Evolutionary conservation across 2,329 filamentous ascomycete genomes (phyloP), one percentile per base, ranked within the genome.

Genomic region (Paraconiothyrium brasiliense): DNA sequence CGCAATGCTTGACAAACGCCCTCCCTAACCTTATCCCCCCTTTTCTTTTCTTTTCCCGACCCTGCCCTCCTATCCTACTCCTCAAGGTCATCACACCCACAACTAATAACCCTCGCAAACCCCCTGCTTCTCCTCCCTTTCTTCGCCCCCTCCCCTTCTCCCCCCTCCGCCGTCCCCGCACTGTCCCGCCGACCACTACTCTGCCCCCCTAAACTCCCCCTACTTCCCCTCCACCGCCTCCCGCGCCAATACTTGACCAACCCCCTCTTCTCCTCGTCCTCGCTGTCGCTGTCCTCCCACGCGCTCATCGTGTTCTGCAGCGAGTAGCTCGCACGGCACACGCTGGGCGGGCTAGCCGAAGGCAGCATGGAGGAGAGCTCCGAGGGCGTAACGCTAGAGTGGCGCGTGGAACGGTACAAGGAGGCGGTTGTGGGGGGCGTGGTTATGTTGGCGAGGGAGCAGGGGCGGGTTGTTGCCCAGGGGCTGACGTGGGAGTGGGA

Each of bases 271-370:
- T 75, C 72, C n/a, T 64, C 72, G 1, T 65, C 65, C 20, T 76
- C 74, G n/a, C 70, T 74, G 52, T 77, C 75, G 68, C 72, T 77
- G 50, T 76, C 74, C 32, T 78, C 76, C 76, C 76, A 78, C 41
- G 73, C 76, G n/a, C 71, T 75, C 3, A 62, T 72, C 4, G 70
- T 70, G 52, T 74, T 73, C 22, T 76, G 74, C 22, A 73, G 58
- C 8, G 54, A 58, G n/a, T 69, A 69, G 55, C 70, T 74, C 35
- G 69, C 64, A 3, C 69, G 66, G 27, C 60, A 66, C 1, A 70
- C 58, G 22, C 68, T 69, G 0, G 67, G 66, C 13, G 68, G 66
- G 9, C 63, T 50, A 11, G 64, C 68, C 2, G 67, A 61, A 2
- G 72, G 68, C 27, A 67, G 71, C 9, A 71, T 47, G 2, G 67